phyloP scores from a whole-genome alignment of 2,329 filamentous ascomycete genomes.

The Hymenoscyphus fraxineus region DNA sequence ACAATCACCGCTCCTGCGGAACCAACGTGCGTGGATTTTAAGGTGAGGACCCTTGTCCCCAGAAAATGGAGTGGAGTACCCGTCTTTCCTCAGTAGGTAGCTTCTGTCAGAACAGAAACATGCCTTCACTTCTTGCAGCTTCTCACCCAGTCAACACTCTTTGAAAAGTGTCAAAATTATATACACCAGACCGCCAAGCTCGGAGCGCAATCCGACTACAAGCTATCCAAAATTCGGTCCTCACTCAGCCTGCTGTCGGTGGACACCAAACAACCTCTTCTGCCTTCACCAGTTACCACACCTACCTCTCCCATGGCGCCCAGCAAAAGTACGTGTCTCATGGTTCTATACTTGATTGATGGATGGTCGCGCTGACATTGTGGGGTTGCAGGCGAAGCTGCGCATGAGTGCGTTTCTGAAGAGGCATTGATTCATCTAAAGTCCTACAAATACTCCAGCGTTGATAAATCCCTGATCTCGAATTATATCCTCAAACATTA shows the following conservation, averaged over 20 bases:
- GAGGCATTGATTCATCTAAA: constrained; percentile 88
- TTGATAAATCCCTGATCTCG: constrained; percentile 93
- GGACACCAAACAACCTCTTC: constrained; percentile 26
- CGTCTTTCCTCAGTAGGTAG: background rate
- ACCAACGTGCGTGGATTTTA: background rate
- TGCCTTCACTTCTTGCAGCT: constrained; percentile 17
- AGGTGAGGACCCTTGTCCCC: background rate
- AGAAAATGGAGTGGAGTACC: background rate
- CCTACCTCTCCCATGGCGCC: constrained; percentile 37
- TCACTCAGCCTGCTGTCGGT: constrained; percentile 27
- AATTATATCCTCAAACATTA: constrained; percentile 93
- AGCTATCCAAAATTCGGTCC: constrained; percentile 28
- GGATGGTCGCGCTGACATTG: constrained; percentile 5
- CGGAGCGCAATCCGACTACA: constrained; percentile 32
- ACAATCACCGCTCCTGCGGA: background rate
- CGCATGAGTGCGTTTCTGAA: constrained; percentile 75
- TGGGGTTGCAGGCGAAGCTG: constrained; percentile 45
- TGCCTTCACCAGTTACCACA: constrained; percentile 32
- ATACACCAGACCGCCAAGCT: constrained; percentile 27
- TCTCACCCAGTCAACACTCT: background rate
- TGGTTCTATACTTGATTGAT: background rate
- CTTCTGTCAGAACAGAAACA: constrained; percentile 4
- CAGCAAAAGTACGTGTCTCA: constrained; percentile 35
- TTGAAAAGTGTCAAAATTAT: background rate
- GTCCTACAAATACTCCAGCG: constrained; percentile 94